phyloP scores from a whole-genome alignment of 805 yeast genomes.

The Saturnispora sanitii region DNA sequence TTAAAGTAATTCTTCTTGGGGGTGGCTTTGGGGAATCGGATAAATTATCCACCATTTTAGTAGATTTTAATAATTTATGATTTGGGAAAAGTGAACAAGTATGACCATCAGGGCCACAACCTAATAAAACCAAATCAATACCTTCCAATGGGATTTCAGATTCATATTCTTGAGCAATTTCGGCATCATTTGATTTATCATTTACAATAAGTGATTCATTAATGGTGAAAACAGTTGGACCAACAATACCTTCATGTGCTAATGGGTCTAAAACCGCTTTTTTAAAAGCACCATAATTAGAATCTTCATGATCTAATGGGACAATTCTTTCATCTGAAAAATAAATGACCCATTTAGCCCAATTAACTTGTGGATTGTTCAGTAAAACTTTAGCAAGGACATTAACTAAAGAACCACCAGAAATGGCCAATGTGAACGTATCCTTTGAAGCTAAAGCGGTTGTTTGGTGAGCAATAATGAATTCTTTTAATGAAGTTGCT shows the following conservation, averaged over 20 bases:
- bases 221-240: conserved; percentile 58
- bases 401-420: conserved; percentile 86
- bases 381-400: conserved; percentile 60
- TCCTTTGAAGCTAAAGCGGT: conserved; percentile 36
- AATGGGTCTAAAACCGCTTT: conserved; percentile 46
- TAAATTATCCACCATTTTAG: conserved; percentile 49
- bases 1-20: conserved; percentile 80
- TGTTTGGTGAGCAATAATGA: conserved; percentile 53
- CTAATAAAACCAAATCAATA: conserved; percentile 64
- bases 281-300: conserved; percentile 77
- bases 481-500: conserved; percentile 56
- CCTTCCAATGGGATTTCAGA: conserved; percentile 39
- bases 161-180: conserved; percentile 58
- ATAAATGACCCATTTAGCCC: conserved; percentile 72
- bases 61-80: conserved; percentile 54
- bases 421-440: conserved; percentile 65
- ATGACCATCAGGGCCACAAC: conserved; percentile 96
- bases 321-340: conserved; percentile 90
- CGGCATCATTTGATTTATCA: conserved; percentile 39
- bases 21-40: conserved; percentile 91
- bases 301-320: conserved; percentile 70
- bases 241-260: conserved; percentile 30
- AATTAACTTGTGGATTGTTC: conserved; percentile 42
- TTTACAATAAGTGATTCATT: conserved; percentile 48
- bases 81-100: conserved; percentile 91